A percentile compares a stretch with the other conserved stretches of the same genome.
Conservation (phyloP, 805 yeast genomes). For the Yarrowia phangngaensis region DNA sequence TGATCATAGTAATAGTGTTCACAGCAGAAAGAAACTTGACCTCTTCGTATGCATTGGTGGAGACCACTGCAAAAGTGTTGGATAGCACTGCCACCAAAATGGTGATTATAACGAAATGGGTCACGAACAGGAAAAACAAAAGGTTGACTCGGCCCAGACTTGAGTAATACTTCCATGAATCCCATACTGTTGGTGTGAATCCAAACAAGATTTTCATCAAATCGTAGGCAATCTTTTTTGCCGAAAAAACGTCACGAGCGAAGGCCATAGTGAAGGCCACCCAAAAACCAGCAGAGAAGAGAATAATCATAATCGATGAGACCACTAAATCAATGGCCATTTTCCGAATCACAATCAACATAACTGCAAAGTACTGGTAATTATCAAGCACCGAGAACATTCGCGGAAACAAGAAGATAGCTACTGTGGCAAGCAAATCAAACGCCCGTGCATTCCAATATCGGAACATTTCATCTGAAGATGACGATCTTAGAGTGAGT, state of each 20-base stretch:
- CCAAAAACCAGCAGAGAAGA: conserved; percentile 54
- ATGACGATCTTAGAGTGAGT: conserved; percentile 8
- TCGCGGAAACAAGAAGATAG: conserved; percentile 50
- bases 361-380: conserved; percentile 51
- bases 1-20: conserved; percentile 41
- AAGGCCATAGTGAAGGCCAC: conserved; percentile 50
- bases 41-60: conserved; percentile 41
- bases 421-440: conserved; percentile 42
- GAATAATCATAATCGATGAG: conserved; percentile 47
- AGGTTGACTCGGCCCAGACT: conserved; percentile 47
- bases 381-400: conserved; percentile 50
- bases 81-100: conserved; percentile 53
- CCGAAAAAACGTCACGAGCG: conserved; percentile 44
- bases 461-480: neutral
- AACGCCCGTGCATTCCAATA: conserved; percentile 29
- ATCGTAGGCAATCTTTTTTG: conserved; percentile 49
- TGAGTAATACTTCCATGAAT: conserved; percentile 50
- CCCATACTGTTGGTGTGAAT: conserved; percentile 59
- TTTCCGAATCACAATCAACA: conserved; percentile 49
- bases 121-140: conserved; percentile 50
- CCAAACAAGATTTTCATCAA: conserved; percentile 54
- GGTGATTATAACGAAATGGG: conserved; percentile 53
- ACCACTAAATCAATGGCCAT: conserved; percentile 52
- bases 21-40: conserved; percentile 41
- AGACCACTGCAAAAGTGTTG: conserved; percentile 40